Evolutionary conservation across 129 eudicot genomes (phyloP), one percentile per base, ranked within the genome.

Genomic region (Pulicaria dysenterica): DNA sequence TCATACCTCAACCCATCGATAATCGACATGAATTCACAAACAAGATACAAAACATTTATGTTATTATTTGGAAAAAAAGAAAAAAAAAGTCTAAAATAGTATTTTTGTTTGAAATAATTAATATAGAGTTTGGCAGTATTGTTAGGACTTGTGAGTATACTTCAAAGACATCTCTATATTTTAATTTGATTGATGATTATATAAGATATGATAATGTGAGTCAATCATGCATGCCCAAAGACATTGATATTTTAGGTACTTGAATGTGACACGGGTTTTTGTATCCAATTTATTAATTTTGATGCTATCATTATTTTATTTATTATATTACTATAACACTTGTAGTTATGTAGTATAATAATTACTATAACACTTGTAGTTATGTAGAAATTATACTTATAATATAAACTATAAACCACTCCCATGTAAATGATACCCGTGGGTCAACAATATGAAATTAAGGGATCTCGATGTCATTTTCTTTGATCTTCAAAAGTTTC

Each of bases 181-280:
- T 59, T 59, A 50, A 48, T 77, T 57, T 60, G 70, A 44, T 77
- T 8, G 50, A 41, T 42, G 70, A 61, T 70, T 49, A 70, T 70
- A 70, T 31, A 61, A 50, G 34, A 60, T 60, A 50, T 59, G 58
- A 77, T 61, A 64, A 62, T 54, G 5, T 43, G 76, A 69, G 76
- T 77, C 81, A 69, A 77, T 70, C 82, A 77, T 77, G 72, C 72
- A 70, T 69, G 36, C 54, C 49, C 64, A 61, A 60, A 46, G 72
- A 77, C 72, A 62, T 62, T 70, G 72, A 77, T 70, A 53, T 70
- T 77, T 77, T 70, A 77, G 82, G 67, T 70, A 63, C 42, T 51
- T 61, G 59, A 36, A 43, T 53, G 77, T 70, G 82, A 70, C 82
- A 53, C 12, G 57, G 44, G 77, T 62, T 77, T 60, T 42, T 69